A percentile compares a stretch with the other conserved stretches of the same genome.
Conservation (phyloP, 2,329 filamentous ascomycete species). For the Pestalotiopsis sp. region DNA sequence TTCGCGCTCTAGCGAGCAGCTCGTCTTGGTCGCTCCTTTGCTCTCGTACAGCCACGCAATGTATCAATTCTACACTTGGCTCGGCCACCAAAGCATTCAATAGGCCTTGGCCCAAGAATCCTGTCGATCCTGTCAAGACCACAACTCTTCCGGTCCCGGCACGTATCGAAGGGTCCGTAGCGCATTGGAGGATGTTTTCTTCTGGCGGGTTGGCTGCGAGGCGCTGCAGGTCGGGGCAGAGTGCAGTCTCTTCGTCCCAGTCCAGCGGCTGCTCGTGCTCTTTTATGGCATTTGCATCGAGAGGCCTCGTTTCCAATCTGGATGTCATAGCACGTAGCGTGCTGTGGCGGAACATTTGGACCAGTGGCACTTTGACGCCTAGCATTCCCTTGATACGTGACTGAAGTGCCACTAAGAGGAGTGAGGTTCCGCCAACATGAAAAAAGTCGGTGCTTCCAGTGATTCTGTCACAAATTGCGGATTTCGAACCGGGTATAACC, state of each 20-base stretch:
- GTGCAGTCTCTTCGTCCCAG: not conserved
- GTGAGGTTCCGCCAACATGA: conserved; percentile 4
- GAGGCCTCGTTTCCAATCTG: not conserved
- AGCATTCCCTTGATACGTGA: not conserved
- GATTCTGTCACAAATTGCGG: not conserved
- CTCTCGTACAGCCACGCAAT: no score
- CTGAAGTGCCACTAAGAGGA: not conserved
- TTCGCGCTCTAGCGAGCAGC: no score
- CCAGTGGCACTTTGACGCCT: not conserved
- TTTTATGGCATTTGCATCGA: no score
- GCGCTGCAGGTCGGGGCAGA: not conserved
- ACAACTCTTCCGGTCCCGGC: no score
- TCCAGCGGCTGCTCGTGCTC: no score
- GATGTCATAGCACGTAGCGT: not conserved
- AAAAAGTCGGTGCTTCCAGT: not conserved
- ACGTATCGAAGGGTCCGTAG: no score
- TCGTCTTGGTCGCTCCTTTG: no score
- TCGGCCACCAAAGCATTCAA: no score
- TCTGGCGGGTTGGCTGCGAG: not conserved
- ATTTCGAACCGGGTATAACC: not conserved
- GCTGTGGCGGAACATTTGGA: not conserved
- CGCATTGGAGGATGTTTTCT: no score
- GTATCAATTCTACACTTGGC: no score
- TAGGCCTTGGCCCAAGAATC: no score
- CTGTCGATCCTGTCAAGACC: no score